These are phyloP conservation scores for Neurospora tetrasperma DNA, from an alignment of 495 filamentous ascomycete genomes.

Conservation along the genomic window DNA sequence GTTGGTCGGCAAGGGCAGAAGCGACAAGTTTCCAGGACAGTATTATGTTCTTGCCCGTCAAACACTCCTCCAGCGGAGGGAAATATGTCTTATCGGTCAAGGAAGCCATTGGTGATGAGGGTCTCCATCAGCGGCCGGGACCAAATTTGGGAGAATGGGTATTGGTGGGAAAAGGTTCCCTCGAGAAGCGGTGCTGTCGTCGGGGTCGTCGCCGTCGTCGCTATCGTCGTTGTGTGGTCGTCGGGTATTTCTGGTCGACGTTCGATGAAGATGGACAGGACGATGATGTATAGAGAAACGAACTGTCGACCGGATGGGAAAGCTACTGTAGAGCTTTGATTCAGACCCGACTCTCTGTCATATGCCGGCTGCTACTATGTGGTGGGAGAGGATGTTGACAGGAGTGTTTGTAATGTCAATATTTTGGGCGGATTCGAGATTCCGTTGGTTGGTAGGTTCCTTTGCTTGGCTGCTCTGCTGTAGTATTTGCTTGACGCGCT, in stretches of 20 bases:
- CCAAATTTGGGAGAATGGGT: neutral
- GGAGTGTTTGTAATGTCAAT: neutral
- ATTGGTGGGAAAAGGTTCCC: neutral
- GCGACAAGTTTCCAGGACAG: slow-evolving; percentile 67
- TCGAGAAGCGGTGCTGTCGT: neutral
- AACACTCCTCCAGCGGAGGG: slow-evolving; percentile 37
- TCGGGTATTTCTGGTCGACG: neutral
- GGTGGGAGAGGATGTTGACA: neutral
- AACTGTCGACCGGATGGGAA: neutral
- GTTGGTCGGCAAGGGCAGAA: slow-evolving; percentile 47
- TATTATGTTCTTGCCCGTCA: slow-evolving; percentile 33
- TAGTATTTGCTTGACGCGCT: slow-evolving; percentile 12
- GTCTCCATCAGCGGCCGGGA: slow-evolving; percentile 24
- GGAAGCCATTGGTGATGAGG: slow-evolving; percentile 57
- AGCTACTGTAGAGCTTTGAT: neutral
- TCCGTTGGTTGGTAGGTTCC: neutral
- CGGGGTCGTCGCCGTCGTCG: neutral
- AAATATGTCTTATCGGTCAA: slow-evolving; percentile 38
- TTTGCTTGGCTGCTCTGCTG: neutral
- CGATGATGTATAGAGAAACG: neutral
- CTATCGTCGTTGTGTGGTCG: neutral
- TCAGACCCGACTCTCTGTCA: neutral
- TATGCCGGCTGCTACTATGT: neutral
- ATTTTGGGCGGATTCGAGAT: neutral
- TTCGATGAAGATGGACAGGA: neutral